phyloP scores from a whole-genome alignment of 1,284 basidiomycete genomes.

The Hemileia vastatrix region DNA sequence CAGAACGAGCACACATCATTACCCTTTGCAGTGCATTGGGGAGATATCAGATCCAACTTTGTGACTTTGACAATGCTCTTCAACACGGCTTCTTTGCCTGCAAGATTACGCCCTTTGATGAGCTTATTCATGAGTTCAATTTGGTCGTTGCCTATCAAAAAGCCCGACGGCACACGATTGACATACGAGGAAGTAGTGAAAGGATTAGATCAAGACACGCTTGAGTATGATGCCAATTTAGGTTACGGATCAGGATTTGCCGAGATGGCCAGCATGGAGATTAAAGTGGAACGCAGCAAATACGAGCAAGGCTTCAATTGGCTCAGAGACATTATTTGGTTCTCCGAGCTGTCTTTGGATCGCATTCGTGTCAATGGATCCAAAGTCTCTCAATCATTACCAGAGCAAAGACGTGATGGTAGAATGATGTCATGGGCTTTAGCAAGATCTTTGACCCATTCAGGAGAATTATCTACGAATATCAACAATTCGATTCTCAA shows the following conservation, averaged over 20 bases:
- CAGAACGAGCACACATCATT: no score
- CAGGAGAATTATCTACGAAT: no score
- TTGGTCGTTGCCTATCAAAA: conserved; percentile 75
- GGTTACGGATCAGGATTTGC: conserved; percentile 72
- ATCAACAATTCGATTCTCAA: no score
- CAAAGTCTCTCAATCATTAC: no score
- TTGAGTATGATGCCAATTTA: conserved; percentile 68
- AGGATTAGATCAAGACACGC: conserved; percentile 80
- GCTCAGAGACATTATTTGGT: conserved; percentile 80
- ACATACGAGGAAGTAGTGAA: conserved; percentile 84
- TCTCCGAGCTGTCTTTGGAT: no score
- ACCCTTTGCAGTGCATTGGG: no score
- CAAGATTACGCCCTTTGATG: conserved; percentile 50
- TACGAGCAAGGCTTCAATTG: conserved; percentile 77
- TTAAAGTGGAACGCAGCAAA: conserved; percentile 70
- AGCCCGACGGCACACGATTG: conserved; percentile 61
- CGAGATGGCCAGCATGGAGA: conserved; percentile 63
- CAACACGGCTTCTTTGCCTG: conserved; percentile 46
- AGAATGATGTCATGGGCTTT: no score
- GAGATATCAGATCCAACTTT: conserved; percentile 67
- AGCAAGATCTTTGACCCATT: no score
- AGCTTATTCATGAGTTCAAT: conserved; percentile 71
- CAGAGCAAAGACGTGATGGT: no score
- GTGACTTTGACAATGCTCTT: conserved; percentile 61
- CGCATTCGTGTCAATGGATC: conserved; percentile 74